phyloP scores from a whole-genome alignment of 2,329 filamentous ascomycete species.

The Periconia digitata region DNA sequence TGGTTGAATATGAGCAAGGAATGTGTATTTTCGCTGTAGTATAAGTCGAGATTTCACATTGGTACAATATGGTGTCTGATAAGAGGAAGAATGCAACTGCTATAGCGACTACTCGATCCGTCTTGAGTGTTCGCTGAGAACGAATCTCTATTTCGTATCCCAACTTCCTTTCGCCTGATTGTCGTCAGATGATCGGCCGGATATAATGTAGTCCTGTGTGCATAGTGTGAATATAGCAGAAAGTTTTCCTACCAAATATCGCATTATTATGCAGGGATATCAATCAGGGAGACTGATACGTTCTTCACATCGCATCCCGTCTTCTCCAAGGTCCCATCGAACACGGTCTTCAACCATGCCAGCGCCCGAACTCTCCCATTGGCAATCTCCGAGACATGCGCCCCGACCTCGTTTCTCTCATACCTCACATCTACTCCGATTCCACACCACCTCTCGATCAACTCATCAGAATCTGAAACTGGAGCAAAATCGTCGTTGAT shows the following conservation, averaged over 20 bases:
- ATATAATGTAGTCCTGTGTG: too few species aligned
- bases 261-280: neutral
- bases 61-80: too few species aligned
- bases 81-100: too few species aligned
- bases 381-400: constrained; percentile 19
- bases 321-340: constrained; percentile 6
- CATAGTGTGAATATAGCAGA: neutral
- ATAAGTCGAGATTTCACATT: too few species aligned
- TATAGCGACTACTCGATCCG: too few species aligned
- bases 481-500: constrained; percentile 32
- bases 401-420: constrained; percentile 27
- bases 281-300: constrained; percentile 3
- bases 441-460: constrained; percentile 26
- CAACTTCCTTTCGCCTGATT: too few species aligned
- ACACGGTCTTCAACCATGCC: constrained; percentile 12
- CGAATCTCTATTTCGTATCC: too few species aligned
- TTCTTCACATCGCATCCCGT: constrained; percentile 11
- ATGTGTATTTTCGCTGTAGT: too few species aligned
- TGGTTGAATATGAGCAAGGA: too few species aligned
- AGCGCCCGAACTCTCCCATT: constrained; percentile 12
- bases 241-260: neutral
- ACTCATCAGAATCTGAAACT: constrained; percentile 25
- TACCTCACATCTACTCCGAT: constrained; percentile 23
- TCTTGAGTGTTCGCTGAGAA: too few species aligned
- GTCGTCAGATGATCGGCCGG: too few species aligned